Conservation (phyloP, 257 asterid genomes). For the Solanum pennellii region DNA sequence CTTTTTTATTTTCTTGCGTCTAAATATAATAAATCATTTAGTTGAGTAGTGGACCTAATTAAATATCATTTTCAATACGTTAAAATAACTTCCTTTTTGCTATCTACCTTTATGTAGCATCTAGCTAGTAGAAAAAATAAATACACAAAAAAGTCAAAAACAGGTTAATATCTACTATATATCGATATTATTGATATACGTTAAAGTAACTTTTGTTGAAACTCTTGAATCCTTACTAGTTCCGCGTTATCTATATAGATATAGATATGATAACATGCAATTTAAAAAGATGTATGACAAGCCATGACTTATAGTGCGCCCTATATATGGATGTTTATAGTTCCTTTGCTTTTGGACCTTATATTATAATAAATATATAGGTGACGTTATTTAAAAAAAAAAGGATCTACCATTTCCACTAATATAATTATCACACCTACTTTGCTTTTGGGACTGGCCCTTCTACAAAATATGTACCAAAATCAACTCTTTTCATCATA, state of each 20-base stretch:
- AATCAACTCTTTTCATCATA: background rate
- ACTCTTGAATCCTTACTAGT: no score
- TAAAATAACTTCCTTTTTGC: background rate
- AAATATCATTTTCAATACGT: background rate
- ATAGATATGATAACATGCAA: background rate
- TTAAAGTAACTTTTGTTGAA: background rate
- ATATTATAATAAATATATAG: background rate
- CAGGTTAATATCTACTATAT: no score
- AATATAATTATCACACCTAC: background rate
- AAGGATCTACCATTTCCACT: background rate
- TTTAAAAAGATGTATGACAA: background rate
- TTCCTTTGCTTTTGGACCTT: background rate
- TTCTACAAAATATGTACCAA: background rate
- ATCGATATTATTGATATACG: background rate
- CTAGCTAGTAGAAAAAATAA: background rate
- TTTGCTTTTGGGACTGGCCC: background rate
- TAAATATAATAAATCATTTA: background rate
- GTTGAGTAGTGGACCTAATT: background rate
- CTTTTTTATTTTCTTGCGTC: background rate
- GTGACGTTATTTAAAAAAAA: background rate
- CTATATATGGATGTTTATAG: background rate
- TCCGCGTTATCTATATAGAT: background rate
- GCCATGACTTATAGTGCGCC: background rate
- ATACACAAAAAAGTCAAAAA: fast-evolving
- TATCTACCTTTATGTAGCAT: background rate